A percentile compares a stretch with the other conserved stretches of the same genome.
Conservation (phyloP, 768 basidiomycete species). For the Postia placenta region DNA sequence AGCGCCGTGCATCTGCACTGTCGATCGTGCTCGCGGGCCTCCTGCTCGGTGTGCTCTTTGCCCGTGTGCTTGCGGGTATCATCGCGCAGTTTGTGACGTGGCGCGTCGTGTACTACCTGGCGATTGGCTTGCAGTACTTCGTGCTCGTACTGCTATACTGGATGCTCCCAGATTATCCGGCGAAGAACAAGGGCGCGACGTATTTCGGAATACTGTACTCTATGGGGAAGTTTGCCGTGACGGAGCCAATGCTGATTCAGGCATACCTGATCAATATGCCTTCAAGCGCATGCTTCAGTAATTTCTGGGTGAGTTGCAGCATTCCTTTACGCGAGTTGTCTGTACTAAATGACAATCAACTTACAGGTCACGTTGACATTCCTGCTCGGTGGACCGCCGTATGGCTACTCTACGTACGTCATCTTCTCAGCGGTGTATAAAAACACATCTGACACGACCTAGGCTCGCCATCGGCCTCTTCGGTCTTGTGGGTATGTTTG, state of each 20-base stretch:
- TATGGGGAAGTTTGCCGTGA: conserved; percentile 72
- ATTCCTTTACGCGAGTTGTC: not conserved
- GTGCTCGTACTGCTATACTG: conserved; percentile 57
- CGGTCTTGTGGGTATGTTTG: conserved; percentile 48
- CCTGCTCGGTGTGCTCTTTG: conserved; percentile 66
- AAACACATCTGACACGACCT: conserved; percentile 9
- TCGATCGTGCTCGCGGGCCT: conserved; percentile 64
- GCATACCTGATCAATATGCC: conserved; percentile 53
- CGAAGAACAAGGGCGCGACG: conserved; percentile 58
- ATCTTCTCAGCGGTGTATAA: conserved; percentile 2
- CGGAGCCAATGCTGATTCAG: conserved; percentile 77
- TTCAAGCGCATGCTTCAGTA: conserved; percentile 49
- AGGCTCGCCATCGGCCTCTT: conserved; percentile 43
- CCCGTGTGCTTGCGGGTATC: conserved; percentile 69
- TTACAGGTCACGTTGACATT: conserved; percentile 57
- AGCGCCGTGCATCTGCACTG: conserved; percentile 67
- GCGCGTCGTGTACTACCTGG: conserved; percentile 73
- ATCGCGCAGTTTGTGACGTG: conserved; percentile 69
- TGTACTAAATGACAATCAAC: not conserved
- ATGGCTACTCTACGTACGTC: conserved; percentile 66
- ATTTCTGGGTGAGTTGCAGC: conserved; percentile 29
- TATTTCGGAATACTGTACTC: conserved; percentile 67
- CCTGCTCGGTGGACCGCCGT: conserved; percentile 70
- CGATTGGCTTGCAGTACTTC: conserved; percentile 60
- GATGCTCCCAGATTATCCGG: conserved; percentile 78